Evolutionary conservation across 805 yeast species (phyloP), one percentile per base, ranked within the genome.

Genomic region (Pichia cabralensis): DNA sequence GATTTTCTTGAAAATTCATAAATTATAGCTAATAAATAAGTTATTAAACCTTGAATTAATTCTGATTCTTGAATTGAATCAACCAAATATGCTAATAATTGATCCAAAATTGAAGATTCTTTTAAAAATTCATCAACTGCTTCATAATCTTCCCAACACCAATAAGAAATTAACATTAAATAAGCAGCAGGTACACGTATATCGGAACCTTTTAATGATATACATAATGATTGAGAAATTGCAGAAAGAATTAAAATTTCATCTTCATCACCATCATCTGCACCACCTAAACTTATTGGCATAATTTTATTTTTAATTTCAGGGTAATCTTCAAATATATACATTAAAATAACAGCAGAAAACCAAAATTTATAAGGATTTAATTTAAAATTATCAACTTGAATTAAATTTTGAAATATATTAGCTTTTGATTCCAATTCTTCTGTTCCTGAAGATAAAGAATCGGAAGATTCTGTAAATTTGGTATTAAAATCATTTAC

Each of bases 361-460:
- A 89, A 88, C 92, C 95, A 92, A 1, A 75, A 58, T 47, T 76
- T 74, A 52, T 86, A 92, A 0, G 99, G 96, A 45, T 92, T 89
- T 22, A 88, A 57, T 35, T 76, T 72, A 31, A 67, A 53, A 15
- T 75, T 80, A 43, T 88, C 89, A 47, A 81, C 84, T 43, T 81
- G 89, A 44, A 85, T 67, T 6, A 92, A 55, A 0, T 80, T 70
- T 18, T 74, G 62, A 38, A 92, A 76, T 1, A 92, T 57, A 51
- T 85, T 86, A 3, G 73, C 78, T 33, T 52, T 27, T 61, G 74
- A 14, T 53, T 52, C 11, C 45, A 31, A 48, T 26, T 66, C 16
- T 58, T 30, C 15, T 3, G 24, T 3, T 17, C 14, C 30, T 8
- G 21, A 45, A 2, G 52, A 47, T 19, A 20, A 16, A 13, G 22